Evolutionary conservation across 2,329 filamentous ascomycete genomes (phyloP).

Genomic region (Allantophomopsis lycopodina): DNA sequence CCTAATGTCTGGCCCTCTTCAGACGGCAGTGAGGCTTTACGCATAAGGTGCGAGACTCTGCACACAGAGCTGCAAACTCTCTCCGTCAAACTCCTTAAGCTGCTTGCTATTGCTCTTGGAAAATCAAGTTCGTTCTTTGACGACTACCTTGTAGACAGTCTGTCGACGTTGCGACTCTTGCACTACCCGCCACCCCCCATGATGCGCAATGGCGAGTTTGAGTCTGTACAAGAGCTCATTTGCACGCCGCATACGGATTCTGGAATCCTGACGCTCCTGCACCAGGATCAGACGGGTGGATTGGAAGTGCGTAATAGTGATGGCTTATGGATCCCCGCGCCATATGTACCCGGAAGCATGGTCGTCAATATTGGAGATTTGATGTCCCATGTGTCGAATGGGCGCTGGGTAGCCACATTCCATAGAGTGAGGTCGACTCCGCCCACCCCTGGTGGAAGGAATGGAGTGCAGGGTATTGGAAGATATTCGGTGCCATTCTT

Average conservation of each 20-base stretch:
- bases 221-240: conserved; percentile 13
- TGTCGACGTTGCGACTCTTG: conserved; percentile 28
- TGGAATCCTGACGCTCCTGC: conserved; percentile 30
- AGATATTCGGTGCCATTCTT: conserved; percentile 30
- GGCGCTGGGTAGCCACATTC: conserved; percentile 27
- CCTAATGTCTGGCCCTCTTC: conserved; percentile 24
- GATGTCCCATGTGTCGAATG: conserved; percentile 24
- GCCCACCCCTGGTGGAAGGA: not conserved
- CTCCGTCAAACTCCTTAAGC: conserved; percentile 21
- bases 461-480: conserved; percentile 3
- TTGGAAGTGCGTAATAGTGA: conserved; percentile 29
- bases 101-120: conserved; percentile 23
- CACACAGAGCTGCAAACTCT: conserved; percentile 24
- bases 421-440: conserved; percentile 24
- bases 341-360: conserved; percentile 24
- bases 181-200: conserved; percentile 24
- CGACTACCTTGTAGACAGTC: conserved; percentile 23
- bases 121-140: conserved; percentile 25
- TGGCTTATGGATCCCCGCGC: conserved; percentile 25
- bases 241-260: conserved; percentile 27
- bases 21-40: conserved; percentile 7
- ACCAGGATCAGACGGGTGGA: conserved; percentile 30
- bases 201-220: not conserved
- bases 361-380: conserved; percentile 31
- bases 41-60: conserved; percentile 19